Evolutionary conservation across 148 eudicot species (phyloP), one percentile per base, ranked within the genome.

Genomic region (Rhododendron ovatum): DNA sequence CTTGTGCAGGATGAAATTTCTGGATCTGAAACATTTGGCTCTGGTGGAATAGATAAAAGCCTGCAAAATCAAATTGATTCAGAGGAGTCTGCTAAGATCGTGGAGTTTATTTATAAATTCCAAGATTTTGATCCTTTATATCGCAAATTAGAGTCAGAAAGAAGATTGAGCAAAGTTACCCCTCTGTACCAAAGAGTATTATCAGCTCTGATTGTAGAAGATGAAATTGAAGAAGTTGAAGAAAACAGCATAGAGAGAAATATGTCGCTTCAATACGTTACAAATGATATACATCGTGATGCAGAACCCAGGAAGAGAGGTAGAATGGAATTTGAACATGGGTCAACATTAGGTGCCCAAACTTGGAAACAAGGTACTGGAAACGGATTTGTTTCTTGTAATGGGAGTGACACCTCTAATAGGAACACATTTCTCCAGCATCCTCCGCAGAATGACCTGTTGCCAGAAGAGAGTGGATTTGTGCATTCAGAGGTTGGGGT

Each of bases 201-300:
- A 63, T 95, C 99, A 89, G 99, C 99, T 86, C 92, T 96, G n/a
- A 95, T 96, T 82, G 81, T 90, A 47, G 99, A 95, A 81, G 96
- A 96, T 90, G 96, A 96, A 73, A 83, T 91, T 39, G 95, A 95
- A 90, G 93, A 94, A 81, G 89, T 77, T 80, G 95, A 94, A 86
- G 96, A 93, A 84, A 89, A 74, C 88, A 84, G 80, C 67, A 85
- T 82, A 84, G 89, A 84, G 59, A 83, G 88, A 82, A 89, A 86
- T 86, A 84, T 85, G 43, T 73, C 86, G 35, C 84, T 85, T 78
- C 87, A 77, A 30, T 89, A 78, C 83, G 83, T 84, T 50, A 83
- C 81, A 74, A 89, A 92, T 85, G 91, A 85, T 82, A 85, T 89
- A 33, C 39, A 35, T 55, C 67, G 53, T 37, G 86, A 90, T 73